Percentiles rank a stretch among this genome's conserved stretches.
These are phyloP conservation scores for Aquanectria penicillioides DNA, from an alignment of 2,329 filamentous ascomycete species.

Conservation along the genomic window DNA sequence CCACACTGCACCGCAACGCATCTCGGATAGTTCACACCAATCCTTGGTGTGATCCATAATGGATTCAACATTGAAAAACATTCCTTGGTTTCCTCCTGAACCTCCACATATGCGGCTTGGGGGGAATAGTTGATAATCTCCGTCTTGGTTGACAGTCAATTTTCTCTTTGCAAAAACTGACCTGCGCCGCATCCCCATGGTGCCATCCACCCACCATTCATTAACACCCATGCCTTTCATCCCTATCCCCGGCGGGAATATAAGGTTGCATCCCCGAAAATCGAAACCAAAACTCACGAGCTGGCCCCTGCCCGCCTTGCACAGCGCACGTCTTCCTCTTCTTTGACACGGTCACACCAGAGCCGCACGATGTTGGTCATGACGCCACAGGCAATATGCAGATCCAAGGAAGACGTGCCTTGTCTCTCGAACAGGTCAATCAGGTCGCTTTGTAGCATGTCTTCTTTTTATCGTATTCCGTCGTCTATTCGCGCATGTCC, in stretches of 20 bases:
- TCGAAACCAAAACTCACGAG: conserved; percentile 7
- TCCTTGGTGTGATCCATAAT: no score
- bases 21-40: no score
- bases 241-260: background rate
- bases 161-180: background rate
- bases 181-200: background rate
- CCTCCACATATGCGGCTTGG: no score
- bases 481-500: conserved; percentile 7
- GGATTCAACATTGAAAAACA: no score
- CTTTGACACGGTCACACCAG: background rate
- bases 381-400: background rate
- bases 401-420: background rate
- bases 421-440: no score
- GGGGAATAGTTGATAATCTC: no score
- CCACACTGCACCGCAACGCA: no score
- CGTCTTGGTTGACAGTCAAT: background rate
- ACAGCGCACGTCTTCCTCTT: background rate
- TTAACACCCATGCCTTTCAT: background rate
- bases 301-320: background rate
- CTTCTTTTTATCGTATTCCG: background rate
- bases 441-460: no score
- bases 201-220: background rate
- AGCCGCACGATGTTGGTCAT: background rate
- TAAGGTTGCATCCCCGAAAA: conserved; percentile 12
- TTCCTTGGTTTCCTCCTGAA: no score